Percentiles rank a stretch among this genome's conserved stretches.
phyloP scores from a whole-genome alignment of 2,329 filamentous ascomycete genomes.

The Colletotrichum sp. region DNA sequence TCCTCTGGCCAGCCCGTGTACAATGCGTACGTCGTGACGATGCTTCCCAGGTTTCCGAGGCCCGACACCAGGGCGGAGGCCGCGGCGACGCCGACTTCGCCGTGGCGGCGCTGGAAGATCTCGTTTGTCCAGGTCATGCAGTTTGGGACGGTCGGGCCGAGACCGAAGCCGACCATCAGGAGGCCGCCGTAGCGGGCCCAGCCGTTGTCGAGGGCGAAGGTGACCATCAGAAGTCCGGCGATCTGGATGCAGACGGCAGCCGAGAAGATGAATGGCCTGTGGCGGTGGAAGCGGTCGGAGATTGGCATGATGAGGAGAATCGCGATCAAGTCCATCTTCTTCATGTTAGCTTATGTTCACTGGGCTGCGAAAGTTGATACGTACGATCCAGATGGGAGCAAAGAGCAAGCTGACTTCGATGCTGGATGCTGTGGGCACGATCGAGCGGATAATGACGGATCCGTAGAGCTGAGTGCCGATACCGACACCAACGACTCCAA shows the following conservation, averaged over 20 bases:
- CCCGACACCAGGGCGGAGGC: conserved; percentile 87
- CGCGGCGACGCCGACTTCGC: conserved; percentile 88
- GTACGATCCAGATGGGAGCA: conserved; percentile 89
- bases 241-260: conserved; percentile 80
- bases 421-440: conserved; percentile 74
- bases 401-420: conserved; percentile 83
- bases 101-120: conserved; percentile 87
- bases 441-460: conserved; percentile 82
- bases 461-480: conserved; percentile 90
- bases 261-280: conserved; percentile 83
- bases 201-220: conserved; percentile 71
- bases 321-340: conserved; percentile 80
- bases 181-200: conserved; percentile 90
- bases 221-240: conserved; percentile 77
- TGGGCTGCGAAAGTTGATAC: conserved; percentile 34
- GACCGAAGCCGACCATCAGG: conserved; percentile 88
- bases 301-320: conserved; percentile 86
- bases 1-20: conserved; percentile 89
- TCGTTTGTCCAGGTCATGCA: conserved; percentile 95
- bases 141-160: conserved; percentile 89
- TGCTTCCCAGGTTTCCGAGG: conserved; percentile 84
- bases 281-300: conserved; percentile 83
- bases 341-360: not conserved
- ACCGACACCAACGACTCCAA: conserved; percentile 90
- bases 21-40: conserved; percentile 86